Evolutionary conservation across 169 alveolate species (phyloP), one percentile per base, ranked within the genome.

Genomic region (Neospora caninum): DNA sequence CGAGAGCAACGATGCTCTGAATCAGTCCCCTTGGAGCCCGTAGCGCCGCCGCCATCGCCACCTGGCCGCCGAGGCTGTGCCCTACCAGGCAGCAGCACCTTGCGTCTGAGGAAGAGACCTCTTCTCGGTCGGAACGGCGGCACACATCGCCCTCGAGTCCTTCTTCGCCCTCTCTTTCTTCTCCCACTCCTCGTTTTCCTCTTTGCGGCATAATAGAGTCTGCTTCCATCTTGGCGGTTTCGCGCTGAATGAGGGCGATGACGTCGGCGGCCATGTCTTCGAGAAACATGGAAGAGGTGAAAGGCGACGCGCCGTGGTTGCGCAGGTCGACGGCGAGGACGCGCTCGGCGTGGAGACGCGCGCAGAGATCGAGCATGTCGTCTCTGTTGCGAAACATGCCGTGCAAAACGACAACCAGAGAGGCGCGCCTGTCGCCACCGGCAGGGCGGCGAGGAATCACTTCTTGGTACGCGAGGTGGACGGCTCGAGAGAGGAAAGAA

Each of bases 211-310:
- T 49, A 4, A 13, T 49, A 4, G 58, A n/a, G n/a, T n/a, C 58
- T 13, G 58, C 58, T 49, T 13, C 58, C 58, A 4, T 4, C 58
- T 13, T 49, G 58, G 4, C 58, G 27, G 18, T 16, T 27, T 64
- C 73, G 0, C 73, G 73, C 73, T 73, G 84, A 34, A 73, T 31
- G 49, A 73, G 84, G 43, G 43, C 45, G 84, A 73, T 31, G 20
- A 73, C 84, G 43, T 73, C 84, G 84, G 84, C 84, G n/a, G 84
- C 84, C 84, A 73, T 73, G 43, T 73, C 84, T 22, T 73, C 43
- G 7, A 73, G 39, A 43, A 73, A 73, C 84, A 73, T 73, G 49
- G 84, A 34, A 16, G 49, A 36, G 20, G 84, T 73, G 84, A n/a
- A 73, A 18, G 84, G 84, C 39, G 84, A 73, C 16, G 39, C 84